Conservation (phyloP, 2,329 filamentous ascomycete genomes). For the Drechmeria coniospora region DNA sequence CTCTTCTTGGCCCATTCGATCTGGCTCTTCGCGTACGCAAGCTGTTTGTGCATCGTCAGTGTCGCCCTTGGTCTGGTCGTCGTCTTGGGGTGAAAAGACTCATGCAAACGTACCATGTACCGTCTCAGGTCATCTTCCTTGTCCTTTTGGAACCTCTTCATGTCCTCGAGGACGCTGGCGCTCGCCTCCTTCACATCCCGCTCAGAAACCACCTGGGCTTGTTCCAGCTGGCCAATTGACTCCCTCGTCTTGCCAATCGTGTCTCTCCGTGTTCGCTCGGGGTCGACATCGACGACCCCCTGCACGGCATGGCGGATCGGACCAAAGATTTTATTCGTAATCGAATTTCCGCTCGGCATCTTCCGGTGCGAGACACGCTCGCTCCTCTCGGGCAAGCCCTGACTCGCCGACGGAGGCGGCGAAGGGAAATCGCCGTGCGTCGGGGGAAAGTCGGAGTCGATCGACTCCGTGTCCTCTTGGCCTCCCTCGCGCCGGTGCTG, state of each 20-base stretch:
- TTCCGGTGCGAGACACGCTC: constrained; percentile 51
- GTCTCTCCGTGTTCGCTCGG: constrained; percentile 80
- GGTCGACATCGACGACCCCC: constrained; percentile 90
- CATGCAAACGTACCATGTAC: constrained; percentile 66
- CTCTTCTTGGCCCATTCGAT: constrained; percentile 88
- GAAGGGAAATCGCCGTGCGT: constrained; percentile 58
- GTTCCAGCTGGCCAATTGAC: constrained; percentile 70
- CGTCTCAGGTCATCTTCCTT: constrained; percentile 88
- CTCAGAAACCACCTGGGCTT: constrained; percentile 75
- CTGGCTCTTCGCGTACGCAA: constrained; percentile 83
- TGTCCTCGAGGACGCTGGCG: constrained; percentile 69
- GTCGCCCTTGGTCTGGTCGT: no score
- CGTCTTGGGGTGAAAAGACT: no score
- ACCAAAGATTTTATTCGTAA: constrained; percentile 87
- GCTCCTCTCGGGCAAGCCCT: constrained; percentile 48
- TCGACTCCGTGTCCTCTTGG: constrained; percentile 68
- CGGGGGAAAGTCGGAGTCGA: constrained; percentile 91
- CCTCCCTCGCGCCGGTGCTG: constrained; percentile 39
- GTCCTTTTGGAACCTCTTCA: constrained; percentile 84
- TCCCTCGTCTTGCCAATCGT: constrained; percentile 93
- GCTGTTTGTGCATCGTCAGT: constrained; percentile 36
- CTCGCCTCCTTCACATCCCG: constrained; percentile 91
- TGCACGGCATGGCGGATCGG: constrained; percentile 91
- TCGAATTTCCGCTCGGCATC: constrained; percentile 71
- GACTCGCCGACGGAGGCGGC: constrained; percentile 55